Conservation (phyloP, 2,329 filamentous ascomycete species). For the Aspergillus pseudoglaucus region DNA sequence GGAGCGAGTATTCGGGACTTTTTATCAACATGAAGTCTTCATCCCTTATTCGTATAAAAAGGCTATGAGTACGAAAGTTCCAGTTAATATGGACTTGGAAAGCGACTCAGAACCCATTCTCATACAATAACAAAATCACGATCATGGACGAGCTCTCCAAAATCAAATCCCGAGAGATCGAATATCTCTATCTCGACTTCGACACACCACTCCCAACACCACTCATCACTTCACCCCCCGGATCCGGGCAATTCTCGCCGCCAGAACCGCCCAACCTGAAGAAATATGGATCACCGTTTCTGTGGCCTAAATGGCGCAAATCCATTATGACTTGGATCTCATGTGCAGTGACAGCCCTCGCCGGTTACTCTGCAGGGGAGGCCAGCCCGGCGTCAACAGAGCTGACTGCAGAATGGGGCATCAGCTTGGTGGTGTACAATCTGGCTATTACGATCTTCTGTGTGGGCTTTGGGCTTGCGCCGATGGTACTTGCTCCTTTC, state of each 20-base stretch:
- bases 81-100: too few relatives aligned
- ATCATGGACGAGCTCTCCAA: background rate
- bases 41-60: too few relatives aligned
- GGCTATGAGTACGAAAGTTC: too few relatives aligned
- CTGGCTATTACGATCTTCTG: conserved; percentile 78
- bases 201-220: conserved; percentile 51
- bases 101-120: too few relatives aligned
- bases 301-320: conserved; percentile 67
- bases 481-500: conserved; percentile 83
- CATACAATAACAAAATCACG: too few relatives aligned
- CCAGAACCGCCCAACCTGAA: conserved; percentile 60
- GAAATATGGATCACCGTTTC: conserved; percentile 63
- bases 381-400: conserved; percentile 65
- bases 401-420: conserved; percentile 59
- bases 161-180: conserved; percentile 31
- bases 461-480: conserved; percentile 69
- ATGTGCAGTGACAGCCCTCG: conserved; percentile 67
- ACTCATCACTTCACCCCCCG: conserved; percentile 24
- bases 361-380: conserved; percentile 74
- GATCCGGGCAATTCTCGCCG: conserved; percentile 27
- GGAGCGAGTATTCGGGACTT: too few relatives aligned
- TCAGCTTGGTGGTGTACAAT: conserved; percentile 59
- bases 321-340: conserved; percentile 64
- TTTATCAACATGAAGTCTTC: too few relatives aligned
- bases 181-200: conserved; percentile 58